phyloP scores from a whole-genome alignment of 306 rosid genomes.

The Erythrophleum fordii region DNA sequence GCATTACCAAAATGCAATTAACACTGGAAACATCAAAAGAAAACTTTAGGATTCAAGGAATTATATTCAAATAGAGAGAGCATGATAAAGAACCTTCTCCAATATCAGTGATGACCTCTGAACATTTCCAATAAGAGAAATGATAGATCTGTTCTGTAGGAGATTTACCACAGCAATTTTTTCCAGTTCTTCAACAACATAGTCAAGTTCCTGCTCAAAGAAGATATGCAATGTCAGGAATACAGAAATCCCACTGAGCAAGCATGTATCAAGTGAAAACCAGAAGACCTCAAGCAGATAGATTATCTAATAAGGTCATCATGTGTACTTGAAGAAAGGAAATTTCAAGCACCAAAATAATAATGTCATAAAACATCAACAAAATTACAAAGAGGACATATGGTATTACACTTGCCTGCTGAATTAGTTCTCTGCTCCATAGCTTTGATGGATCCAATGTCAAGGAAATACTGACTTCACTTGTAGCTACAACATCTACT shows the following conservation, averaged over 20 bases:
- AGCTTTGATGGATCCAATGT: constrained; percentile 91
- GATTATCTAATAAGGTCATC: not conserved
- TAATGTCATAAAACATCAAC: constrained; percentile 11
- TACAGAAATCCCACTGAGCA: not conserved
- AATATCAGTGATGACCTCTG: constrained; percentile 88
- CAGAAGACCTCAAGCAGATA: not conserved
- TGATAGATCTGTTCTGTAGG: constrained; percentile 87
- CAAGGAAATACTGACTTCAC: constrained; percentile 88
- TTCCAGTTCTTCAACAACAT: constrained; percentile 90
- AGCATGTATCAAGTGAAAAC: constrained; percentile 23
- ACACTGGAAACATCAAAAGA: constrained; percentile 16
- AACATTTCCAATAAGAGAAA: constrained; percentile 95
- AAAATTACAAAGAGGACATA: constrained; percentile 34
- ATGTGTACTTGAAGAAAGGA: not conserved
- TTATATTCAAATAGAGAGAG: constrained; percentile 21
- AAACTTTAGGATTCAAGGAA: not conserved
- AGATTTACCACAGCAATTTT: constrained; percentile 93
- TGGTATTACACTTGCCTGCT: constrained; percentile 63
- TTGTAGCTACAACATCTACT: constrained; percentile 85
- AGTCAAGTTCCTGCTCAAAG: constrained; percentile 84
- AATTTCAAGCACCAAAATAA: not conserved
- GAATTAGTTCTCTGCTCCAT: constrained; percentile 91
- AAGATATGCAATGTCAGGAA: constrained; percentile 26
- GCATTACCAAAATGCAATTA: constrained; percentile 17
- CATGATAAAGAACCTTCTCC: constrained; percentile 70